Base-by-base conservation (phyloP, 2,329 filamentous ascomycete genomes). In the Trichoderma arundinaceum region DNA sequence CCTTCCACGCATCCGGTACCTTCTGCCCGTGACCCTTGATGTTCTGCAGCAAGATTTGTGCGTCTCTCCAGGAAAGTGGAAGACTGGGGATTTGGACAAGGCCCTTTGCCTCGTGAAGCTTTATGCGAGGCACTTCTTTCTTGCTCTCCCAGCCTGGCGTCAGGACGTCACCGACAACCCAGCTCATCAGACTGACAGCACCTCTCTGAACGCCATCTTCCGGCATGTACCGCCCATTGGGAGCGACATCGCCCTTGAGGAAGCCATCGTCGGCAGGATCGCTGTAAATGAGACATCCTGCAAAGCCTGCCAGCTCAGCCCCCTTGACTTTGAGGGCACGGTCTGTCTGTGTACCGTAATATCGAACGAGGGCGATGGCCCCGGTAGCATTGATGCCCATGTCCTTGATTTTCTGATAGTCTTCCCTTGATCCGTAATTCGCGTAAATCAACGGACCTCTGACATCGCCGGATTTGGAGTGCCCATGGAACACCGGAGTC, bases 221-320 rank as follows among this genome's bases (percentile, higher is more conserved):
- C 0, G 94, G 92, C 86, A 94, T 90, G 77, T 84, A 96, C 28
- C 88, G 87, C 41, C 93, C 94, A 28, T 90, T 82, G 0, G 94
- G 94, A 70, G 89, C 93, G 0, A 87, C 83, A 0, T 88, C 82
- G 4, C 93, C 94, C 70, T 86, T 86, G 33, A 86, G 77, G 72
- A 94, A 95, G 1, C 93, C 93, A 74, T 96, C 91, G 58, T 97
- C 90, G 1, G 85, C 84, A 0, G 94, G 94, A 74, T 98, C 95
- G 59, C 90, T 96, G 80, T 97, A 99, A 66, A 97, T 91, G 64
- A 99, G 86, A 72, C 92, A 96, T 13, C 94, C 95, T 1, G 84
- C 88, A 69, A 93, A 95, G 1, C 95, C 95, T 13, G 91, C 92
- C 71, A 92, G 76, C 77, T 97, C 92, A 1, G 95, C 95, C 9